phyloP scores from a whole-genome alignment of 2,329 filamentous ascomycete species.

The Coniochaeta ligniaria region DNA sequence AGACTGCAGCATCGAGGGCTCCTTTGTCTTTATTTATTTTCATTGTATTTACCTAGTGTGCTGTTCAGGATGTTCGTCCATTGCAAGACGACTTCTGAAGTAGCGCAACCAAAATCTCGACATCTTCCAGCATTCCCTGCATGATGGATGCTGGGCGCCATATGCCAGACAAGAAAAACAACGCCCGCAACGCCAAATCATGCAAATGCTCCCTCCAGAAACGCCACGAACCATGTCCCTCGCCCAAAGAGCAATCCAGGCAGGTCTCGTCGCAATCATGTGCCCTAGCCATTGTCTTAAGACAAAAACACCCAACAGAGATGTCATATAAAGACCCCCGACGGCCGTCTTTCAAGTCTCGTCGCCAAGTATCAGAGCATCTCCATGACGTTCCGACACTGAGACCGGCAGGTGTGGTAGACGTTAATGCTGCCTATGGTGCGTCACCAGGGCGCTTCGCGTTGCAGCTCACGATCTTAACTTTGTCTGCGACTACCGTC shows the following conservation, averaged over 20 bases:
- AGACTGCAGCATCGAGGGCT: neutral
- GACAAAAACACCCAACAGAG: neutral
- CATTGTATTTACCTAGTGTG: neutral
- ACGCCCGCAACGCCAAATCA: neutral
- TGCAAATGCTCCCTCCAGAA: neutral
- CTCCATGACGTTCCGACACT: neutral
- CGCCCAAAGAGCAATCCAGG: neutral
- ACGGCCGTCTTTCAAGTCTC: neutral
- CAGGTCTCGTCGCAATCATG: no score
- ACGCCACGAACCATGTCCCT: neutral
- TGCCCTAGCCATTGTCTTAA: neutral
- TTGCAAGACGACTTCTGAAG: neutral
- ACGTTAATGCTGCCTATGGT: conserved; percentile 11
- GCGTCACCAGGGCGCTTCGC: conserved; percentile 55
- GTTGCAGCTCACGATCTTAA: conserved; percentile 98
- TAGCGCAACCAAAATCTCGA: neutral
- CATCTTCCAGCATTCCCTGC: neutral
- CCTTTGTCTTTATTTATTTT: neutral
- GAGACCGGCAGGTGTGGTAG: neutral
- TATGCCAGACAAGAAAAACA: neutral
- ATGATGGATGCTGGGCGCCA: neutral
- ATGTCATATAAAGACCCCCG: neutral
- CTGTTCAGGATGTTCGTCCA: neutral
- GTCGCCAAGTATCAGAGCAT: neutral
- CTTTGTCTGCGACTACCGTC: conserved; percentile 74